Base-by-base conservation (phyloP, 2,329 filamentous ascomycete genomes). In the Neofusicoccum umdonicola region DNA sequence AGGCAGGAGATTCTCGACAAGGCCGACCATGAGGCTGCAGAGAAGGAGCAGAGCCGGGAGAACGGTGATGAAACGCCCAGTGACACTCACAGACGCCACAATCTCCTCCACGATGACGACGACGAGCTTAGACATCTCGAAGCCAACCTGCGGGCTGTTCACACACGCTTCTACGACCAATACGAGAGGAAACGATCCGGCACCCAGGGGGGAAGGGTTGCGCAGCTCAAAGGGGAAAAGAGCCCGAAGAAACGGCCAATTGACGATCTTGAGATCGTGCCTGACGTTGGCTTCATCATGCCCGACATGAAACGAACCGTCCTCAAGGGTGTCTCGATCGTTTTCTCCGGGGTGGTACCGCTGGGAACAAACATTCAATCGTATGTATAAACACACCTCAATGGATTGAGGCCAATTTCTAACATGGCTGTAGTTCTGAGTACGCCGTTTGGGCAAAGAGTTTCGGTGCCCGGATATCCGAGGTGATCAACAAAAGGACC, bases 1-100 rank as follows among this genome's bases (percentile, higher is more conserved):
- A 90, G 96, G 80, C 95, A 99, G 76, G 91, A 97, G 71, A 85
- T 93, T 74, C 84, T 97, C 22, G 95, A 99, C 72, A 91, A 92
- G 70, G 91, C 93, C 71, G 91, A 93, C 69, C 88, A 92, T 45
- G 83, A 85, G 42, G 85, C 81, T 63, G 85, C 84, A 5, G 79
- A 80, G 2, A 81, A 82, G 15, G 83, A 83, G 56, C 80, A 82
- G 39, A 81, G 82, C 19, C 79, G 78, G 54, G 78, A 72, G 54
- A 61, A 74, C 41, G 69, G 73, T 67, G 73, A 65, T 66, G 76
- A 74, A 60, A 80, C 82, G 63, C 76, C 78, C 13, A 76, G 79
- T 45, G 67, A 73, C 54, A 58, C 67, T 52, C 73, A 73, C 66
- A 83, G 81, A 60, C 83, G 87, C 39, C 92, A 96, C 72, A 90